Evolutionary conservation across 202 grass and related monocot species (phyloP).

Genomic region (Miscanthus sacchariflorus): DNA sequence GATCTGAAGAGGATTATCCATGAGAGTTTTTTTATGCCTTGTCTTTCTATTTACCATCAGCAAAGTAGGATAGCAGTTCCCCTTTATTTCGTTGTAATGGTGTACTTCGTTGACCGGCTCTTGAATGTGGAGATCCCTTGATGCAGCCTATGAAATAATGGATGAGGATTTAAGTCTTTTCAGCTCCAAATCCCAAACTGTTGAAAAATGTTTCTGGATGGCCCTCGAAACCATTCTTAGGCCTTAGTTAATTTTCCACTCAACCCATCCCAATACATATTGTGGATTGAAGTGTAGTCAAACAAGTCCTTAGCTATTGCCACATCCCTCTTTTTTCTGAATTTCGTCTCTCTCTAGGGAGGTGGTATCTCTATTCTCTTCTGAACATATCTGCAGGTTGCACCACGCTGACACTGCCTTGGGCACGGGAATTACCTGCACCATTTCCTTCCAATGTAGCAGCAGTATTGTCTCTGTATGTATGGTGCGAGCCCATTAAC

Average conservation of each 20-base stretch:
- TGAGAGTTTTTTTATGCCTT: constrained; percentile 54
- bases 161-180: constrained; percentile 14
- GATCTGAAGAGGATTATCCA: constrained; percentile 41
- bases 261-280: background rate
- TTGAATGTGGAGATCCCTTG: constrained; percentile 16
- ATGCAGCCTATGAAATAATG: constrained; percentile 10
- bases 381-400: background rate
- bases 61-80: constrained; percentile 27
- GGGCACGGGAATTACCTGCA: constrained; percentile 11
- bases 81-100: background rate
- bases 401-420: background rate
- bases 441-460: constrained; percentile 25
- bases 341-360: background rate
- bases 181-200: background rate
- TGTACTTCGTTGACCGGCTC: constrained; percentile 10
- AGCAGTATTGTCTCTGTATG: background rate
- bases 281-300: no score
- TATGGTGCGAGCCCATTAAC: background rate
- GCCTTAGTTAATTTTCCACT: background rate
- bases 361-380: no score
- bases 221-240: no score
- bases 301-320: no score
- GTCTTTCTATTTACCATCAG: constrained; percentile 36
- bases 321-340: background rate
- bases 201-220: background rate